phyloP scores from a whole-genome alignment of 1,139 yeast genomes.

The Kodamaea fungicola region DNA sequence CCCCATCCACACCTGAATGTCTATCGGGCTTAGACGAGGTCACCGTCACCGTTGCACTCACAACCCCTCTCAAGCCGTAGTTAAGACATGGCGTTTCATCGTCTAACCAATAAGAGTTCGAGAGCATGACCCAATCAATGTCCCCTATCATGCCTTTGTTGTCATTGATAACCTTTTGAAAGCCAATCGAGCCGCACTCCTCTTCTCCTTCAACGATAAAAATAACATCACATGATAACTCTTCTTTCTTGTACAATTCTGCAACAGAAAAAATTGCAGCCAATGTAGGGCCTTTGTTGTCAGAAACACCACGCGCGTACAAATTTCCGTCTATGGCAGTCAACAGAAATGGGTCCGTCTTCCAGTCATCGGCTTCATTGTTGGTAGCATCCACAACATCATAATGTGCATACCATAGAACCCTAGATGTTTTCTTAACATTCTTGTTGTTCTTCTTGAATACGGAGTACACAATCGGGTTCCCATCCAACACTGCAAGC shows the following conservation, averaged over 20 bases:
- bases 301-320: constrained; percentile 91
- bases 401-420: constrained; percentile 93
- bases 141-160: constrained; percentile 54
- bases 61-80: constrained; percentile 89
- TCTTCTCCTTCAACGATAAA: constrained; percentile 94
- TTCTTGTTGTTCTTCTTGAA: constrained; percentile 46
- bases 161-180: constrained; percentile 58
- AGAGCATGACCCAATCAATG: constrained; percentile 84
- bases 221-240: constrained; percentile 68
- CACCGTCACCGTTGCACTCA: constrained; percentile 72
- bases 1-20: constrained; percentile 97
- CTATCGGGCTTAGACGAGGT: constrained; percentile 77
- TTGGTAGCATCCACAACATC: constrained; percentile 72
- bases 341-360: constrained; percentile 71
- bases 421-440: constrained; percentile 26
- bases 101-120: constrained; percentile 94
- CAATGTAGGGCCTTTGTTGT: constrained; percentile 91
- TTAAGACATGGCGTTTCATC: constrained; percentile 86
- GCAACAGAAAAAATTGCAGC: constrained; percentile 90
- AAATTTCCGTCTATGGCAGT: constrained; percentile 80
- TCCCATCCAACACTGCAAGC: constrained; percentile 69
- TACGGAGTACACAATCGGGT: constrained; percentile 78
- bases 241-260: constrained; percentile 51
- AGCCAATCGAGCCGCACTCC: constrained; percentile 88
- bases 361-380: constrained; percentile 58